A percentile compares a stretch with the other conserved stretches of the same genome.
Evolutionary conservation across 257 asterid species (phyloP).

Genomic region (Solanum tarapatanum): DNA sequence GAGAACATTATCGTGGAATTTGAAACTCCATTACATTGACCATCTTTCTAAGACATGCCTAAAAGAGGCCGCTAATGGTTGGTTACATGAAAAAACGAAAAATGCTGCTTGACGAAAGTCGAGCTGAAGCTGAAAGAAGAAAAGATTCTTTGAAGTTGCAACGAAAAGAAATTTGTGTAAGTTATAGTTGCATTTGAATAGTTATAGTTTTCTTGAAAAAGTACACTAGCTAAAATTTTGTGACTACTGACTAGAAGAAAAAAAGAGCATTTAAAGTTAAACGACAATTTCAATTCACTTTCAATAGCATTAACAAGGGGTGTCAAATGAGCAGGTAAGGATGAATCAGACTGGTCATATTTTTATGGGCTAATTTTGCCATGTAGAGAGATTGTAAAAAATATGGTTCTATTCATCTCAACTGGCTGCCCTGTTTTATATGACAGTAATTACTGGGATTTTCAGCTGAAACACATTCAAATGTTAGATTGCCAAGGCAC

Average conservation of each 20-base stretch:
- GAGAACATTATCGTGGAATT: background rate
- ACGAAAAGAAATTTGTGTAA: background rate
- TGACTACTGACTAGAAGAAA: background rate
- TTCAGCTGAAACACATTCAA: background rate
- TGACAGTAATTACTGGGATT: background rate
- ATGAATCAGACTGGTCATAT: background rate
- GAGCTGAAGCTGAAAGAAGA: background rate
- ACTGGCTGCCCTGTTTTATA: background rate
- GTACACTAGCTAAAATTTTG: too few species aligned
- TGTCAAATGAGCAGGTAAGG: background rate
- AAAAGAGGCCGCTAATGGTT: background rate
- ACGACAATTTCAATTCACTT: background rate
- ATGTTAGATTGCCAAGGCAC: background rate
- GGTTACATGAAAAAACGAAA: background rate
- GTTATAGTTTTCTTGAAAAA: background rate
- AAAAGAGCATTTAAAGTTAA: background rate
- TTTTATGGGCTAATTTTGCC: background rate
- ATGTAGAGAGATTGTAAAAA: background rate
- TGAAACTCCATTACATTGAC: background rate
- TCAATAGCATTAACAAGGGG: background rate
- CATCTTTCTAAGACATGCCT: background rate
- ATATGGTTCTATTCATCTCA: background rate
- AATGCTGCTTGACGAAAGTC: background rate
- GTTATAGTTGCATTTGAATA: background rate
- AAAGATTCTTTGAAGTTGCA: background rate